Percentiles rank a stretch among this genome's conserved stretches.
phyloP scores from a whole-genome alignment of 2,329 filamentous ascomycete genomes.

The Fusarium newnesense region DNA sequence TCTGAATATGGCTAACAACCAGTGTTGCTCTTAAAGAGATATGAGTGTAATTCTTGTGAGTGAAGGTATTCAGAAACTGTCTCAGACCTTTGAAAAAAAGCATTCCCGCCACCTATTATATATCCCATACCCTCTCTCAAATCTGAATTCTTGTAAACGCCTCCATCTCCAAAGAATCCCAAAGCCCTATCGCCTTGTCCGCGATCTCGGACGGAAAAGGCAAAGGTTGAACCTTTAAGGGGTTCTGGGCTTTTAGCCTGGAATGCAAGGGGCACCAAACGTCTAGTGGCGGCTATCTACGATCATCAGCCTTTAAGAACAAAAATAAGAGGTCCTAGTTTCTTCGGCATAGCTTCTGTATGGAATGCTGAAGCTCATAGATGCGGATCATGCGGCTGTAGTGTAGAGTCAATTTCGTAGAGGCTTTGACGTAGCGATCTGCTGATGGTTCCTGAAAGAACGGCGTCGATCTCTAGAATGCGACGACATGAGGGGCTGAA shows the following conservation, averaged over 20 bases:
- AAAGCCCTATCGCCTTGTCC: slow-evolving; percentile 14
- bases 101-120: slow-evolving; percentile 9
- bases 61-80: background rate
- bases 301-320: background rate
- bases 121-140: background rate
- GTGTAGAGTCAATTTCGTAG: background rate
- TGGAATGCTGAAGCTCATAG: slow-evolving; percentile 19
- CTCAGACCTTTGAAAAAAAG: background rate
- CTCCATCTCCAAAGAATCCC: slow-evolving; percentile 5
- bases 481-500: slow-evolving; percentile 19
- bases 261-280: slow-evolving; percentile 21
- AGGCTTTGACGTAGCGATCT: slow-evolving; percentile 7
- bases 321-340: background rate
- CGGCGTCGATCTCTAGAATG: slow-evolving; percentile 7
- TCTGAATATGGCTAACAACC: background rate
- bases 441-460: slow-evolving; percentile 8
- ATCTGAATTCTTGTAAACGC: background rate
- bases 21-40: background rate
- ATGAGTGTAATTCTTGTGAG: background rate
- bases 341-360: background rate
- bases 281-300: slow-evolving; percentile 16
- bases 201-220: slow-evolving; percentile 22
- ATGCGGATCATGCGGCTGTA: background rate
- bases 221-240: slow-evolving; percentile 6
- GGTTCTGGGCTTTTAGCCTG: slow-evolving; percentile 21